Evolutionary conservation across 768 basidiomycete species (phyloP), one percentile per base, ranked within the genome.

Genomic region (Sporobolomyces roseus): DNA sequence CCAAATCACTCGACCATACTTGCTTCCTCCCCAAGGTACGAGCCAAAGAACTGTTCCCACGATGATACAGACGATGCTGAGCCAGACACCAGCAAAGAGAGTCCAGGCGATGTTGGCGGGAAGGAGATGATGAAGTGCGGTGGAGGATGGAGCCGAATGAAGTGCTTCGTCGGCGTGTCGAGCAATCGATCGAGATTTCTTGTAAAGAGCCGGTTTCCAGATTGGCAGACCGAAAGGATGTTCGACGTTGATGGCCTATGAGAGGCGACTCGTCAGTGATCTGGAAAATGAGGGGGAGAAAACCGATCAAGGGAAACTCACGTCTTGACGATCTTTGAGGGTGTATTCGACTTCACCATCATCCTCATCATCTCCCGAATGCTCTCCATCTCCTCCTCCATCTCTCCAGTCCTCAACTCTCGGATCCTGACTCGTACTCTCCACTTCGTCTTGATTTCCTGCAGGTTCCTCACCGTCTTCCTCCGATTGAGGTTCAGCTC

Each of bases 171-270:
- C 96, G 43, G 96, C 96, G 80, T 92, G 86, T 58, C 94, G 90
- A 55, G 93, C 97, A 75, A 99, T 90, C 3, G 93, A 91, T 36
- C 96, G 88, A 36, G 90, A 89, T 78, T 99, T 99, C 80, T 93
- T 93, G 86, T 99, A 99, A 65, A 99, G 79, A 0, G 96, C 96
- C 27, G 96, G 96, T 79, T 99, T 99, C 96, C 96, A 99, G 77
- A 99, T 97, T 45, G 91, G 94, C 66, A 99, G 83, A 82, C 96
- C 96, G 79, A 99, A 99, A 19, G 96, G 96, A 79, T 99, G 96
- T 77, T 94, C 91, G 77, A 96, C 93, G 80, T 99, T 99, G 78
- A 98, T 96, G 75, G 81, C 81, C 49, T 93, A 53, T 23, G 2
- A 5, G 6, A 46, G 13, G 6, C 43, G 33, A 53, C 36, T 36